phyloP scores from a whole-genome alignment of 2,329 filamentous ascomycete genomes.

The Kalaharituber pfeilii region DNA sequence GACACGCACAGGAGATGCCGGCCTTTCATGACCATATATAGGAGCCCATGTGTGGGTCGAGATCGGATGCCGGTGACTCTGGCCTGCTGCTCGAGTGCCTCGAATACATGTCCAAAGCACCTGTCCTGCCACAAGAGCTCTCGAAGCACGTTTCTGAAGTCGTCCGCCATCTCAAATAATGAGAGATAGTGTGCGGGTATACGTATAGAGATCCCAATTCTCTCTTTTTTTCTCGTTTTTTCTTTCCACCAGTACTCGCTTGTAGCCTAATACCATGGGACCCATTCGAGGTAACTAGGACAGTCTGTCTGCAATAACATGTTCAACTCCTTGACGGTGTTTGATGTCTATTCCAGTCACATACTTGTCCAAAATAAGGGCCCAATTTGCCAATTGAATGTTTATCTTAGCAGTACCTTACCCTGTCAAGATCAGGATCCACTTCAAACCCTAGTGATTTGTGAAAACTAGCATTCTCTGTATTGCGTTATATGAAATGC shows the following conservation, averaged over 20 bases:
- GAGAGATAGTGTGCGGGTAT: no score
- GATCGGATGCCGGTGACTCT: no score
- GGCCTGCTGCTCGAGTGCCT: no score
- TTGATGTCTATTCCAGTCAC: background rate
- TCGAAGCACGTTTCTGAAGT: no score
- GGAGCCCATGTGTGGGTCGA: background rate
- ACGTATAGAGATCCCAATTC: no score
- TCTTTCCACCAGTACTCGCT: no score
- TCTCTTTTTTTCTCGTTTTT: no score
- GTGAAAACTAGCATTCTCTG: background rate
- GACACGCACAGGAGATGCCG: background rate
- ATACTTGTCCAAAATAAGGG: background rate
- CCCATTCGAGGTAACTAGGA: no score
- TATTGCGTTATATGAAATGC: background rate
- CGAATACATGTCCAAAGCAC: no score
- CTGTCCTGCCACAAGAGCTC: no score
- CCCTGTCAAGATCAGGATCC: background rate
- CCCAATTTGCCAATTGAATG: background rate
- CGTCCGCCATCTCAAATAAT: no score
- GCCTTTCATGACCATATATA: background rate
- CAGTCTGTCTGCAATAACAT: background rate
- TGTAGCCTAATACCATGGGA: no score
- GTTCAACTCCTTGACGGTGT: background rate
- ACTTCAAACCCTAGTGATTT: background rate
- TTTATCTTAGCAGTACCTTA: background rate